Evolutionary conservation across 805 yeast species (phyloP).

Genomic region (Kluyveromyces aestuarii): DNA sequence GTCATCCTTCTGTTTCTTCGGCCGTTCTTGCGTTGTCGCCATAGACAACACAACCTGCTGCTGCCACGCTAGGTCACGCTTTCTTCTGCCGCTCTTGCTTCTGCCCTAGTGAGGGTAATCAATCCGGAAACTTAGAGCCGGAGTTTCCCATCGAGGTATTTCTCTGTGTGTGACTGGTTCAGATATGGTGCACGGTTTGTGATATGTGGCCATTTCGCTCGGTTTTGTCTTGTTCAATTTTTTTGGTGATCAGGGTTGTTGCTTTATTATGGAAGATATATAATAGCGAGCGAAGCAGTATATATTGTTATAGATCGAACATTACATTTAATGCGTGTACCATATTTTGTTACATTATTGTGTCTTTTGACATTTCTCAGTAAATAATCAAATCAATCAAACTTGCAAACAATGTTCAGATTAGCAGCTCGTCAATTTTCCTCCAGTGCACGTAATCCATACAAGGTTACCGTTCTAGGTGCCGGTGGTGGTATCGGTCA

Average conservation of each 20-base stretch:
- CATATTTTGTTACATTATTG: too few relatives aligned
- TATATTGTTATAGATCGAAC: not conserved
- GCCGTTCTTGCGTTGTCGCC: not conserved
- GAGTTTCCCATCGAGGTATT: too few relatives aligned
- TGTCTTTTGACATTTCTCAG: not conserved
- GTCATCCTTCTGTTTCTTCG: not conserved
- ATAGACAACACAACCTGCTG: too few relatives aligned
- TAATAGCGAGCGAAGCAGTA: not conserved
- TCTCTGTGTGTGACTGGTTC: too few relatives aligned
- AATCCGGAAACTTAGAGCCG: too few relatives aligned
- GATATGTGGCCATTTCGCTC: too few relatives aligned
- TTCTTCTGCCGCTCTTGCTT: too few relatives aligned
- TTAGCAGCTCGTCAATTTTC: slow-evolving; percentile 57
- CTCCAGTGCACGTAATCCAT: slow-evolving; percentile 53
- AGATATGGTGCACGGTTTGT: too few relatives aligned
- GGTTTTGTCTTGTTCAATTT: too few relatives aligned
- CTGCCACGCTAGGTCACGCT: too few relatives aligned
- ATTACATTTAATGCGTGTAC: too few relatives aligned
- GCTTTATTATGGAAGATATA: not conserved
- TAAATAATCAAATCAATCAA: not conserved
- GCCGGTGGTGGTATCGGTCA: slow-evolving; percentile 96
- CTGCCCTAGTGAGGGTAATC: too few relatives aligned
- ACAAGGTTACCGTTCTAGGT: slow-evolving; percentile 74
- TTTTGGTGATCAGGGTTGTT: not conserved
- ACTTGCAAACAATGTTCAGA: slow-evolving; percentile 39